Percentiles rank a stretch among this genome's conserved stretches.
These are phyloP conservation scores for Wickerhamiella qilinensis DNA, from an alignment of 805 yeast species.

Conservation along the genomic window DNA sequence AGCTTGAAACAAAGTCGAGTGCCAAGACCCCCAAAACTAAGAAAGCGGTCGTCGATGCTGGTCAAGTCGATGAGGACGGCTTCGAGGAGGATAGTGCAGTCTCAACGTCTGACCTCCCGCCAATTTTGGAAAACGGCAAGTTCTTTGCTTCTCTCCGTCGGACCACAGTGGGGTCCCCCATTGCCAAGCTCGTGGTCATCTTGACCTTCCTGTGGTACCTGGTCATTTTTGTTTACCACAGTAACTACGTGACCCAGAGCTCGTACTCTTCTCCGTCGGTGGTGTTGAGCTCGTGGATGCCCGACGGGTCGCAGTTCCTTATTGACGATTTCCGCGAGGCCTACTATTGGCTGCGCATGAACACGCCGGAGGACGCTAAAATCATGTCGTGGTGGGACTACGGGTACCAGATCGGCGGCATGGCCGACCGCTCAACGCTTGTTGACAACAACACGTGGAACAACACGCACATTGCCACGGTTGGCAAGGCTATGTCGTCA, in stretches of 20 bases:
- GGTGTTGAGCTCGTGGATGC: constrained; percentile 64
- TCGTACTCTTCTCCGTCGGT: constrained; percentile 98
- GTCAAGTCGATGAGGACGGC: neutral
- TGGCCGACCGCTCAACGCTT: constrained; percentile 97
- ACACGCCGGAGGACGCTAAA: constrained; percentile 89
- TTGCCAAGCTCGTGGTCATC: constrained; percentile 48
- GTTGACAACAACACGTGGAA: constrained; percentile 99
- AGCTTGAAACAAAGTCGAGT: neutral
- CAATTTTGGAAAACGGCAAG: constrained; percentile 2
- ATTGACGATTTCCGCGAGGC: constrained; percentile 98
- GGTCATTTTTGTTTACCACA: constrained; percentile 71
- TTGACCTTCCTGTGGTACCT: constrained; percentile 59
- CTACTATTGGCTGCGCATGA: constrained; percentile 96
- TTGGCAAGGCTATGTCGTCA: constrained; percentile 94
- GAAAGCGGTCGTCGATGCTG: constrained; percentile 9
- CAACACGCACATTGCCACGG: constrained; percentile 97
- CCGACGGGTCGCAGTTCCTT: constrained; percentile 71
- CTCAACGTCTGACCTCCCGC: neutral
- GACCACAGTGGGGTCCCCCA: constrained; percentile 14
- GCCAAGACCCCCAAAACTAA: constrained; percentile 1
- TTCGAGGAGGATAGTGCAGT: neutral
- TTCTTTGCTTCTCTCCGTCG: constrained; percentile 13
- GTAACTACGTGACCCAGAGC: constrained; percentile 92
- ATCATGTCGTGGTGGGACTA: constrained; percentile 99
- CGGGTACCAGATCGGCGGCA: constrained; percentile 98